phyloP scores from a whole-genome alignment of 2,329 filamentous ascomycete species.

The Westerdykella sp. region DNA sequence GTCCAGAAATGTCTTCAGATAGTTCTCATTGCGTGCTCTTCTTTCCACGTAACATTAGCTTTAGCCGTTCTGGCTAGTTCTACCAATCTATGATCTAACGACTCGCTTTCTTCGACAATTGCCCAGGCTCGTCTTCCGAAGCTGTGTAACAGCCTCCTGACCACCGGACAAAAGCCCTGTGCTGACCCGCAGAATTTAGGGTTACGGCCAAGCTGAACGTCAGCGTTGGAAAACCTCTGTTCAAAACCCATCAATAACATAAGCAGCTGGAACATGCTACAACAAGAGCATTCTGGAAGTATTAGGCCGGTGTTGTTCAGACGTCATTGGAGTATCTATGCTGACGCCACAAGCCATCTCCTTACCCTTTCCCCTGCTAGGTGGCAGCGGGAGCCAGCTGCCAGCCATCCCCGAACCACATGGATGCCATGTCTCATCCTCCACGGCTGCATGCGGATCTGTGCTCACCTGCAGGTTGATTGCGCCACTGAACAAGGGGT shows the following conservation, averaged over 20 bases:
- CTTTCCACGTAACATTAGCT: background rate
- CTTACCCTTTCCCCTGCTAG: background rate
- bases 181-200: background rate
- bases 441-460: background rate
- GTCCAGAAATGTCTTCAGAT: background rate
- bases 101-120: background rate
- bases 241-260: background rate
- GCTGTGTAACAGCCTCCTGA: background rate
- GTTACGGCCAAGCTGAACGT: background rate
- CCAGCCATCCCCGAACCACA: background rate
- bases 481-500: background rate
- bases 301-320: background rate
- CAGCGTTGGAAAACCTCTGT: background rate
- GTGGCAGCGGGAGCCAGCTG: background rate
- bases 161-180: background rate
- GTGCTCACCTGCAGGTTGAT: background rate
- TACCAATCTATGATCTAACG: background rate
- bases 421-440: background rate
- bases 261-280: background rate
- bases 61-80: background rate
- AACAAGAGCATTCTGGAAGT: background rate
- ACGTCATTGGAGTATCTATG: background rate
- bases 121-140: background rate
- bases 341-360: background rate
- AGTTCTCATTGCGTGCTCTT: background rate